A percentile compares a stretch with the other conserved stretches of the same genome.
Evolutionary conservation across 371 early-diverging fungal species (phyloP).

Genomic region (Parasitella parasitica): DNA sequence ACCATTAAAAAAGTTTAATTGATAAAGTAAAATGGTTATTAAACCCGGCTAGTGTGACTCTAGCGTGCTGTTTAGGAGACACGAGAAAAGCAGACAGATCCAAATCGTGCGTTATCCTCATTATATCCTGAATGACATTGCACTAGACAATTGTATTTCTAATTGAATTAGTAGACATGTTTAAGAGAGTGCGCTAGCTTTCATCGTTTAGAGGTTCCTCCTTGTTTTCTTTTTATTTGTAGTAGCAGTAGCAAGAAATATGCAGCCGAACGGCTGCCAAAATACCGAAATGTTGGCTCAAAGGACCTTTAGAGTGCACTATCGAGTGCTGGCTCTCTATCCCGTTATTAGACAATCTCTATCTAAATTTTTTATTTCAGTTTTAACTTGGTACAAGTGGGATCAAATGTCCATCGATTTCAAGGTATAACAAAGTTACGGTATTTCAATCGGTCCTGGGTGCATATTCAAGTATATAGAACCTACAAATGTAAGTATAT

Average conservation of each 20-base stretch:
- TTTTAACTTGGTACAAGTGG: neutral
- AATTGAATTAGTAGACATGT: neutral
- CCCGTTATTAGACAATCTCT: too few relatives aligned
- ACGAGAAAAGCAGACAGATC: constrained; percentile 23
- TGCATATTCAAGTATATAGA: constrained; percentile 4
- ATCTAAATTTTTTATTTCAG: neutral
- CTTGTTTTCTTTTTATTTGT: neutral
- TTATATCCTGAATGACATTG: neutral
- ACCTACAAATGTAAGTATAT: constrained; percentile 8
- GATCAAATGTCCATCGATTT: neutral
- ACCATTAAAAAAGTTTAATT: constrained; percentile 17
- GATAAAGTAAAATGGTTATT: constrained; percentile 21
- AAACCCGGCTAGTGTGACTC: constrained; percentile 29
- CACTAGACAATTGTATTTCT: neutral
- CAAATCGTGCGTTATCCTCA: constrained; percentile 28
- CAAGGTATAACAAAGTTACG: neutral
- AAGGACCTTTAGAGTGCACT: neutral
- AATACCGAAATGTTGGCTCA: constrained; percentile 8
- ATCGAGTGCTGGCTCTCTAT: neutral
- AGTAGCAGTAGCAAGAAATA: too few relatives aligned
- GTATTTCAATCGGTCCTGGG: neutral
- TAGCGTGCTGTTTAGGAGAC: constrained; percentile 28
- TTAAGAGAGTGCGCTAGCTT: neutral
- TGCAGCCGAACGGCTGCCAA: constrained; percentile 17
- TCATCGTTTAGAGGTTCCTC: neutral